These are phyloP conservation scores for Diatrype stigma DNA, from an alignment of 2,329 filamentous ascomycete species.

Conservation along the genomic window DNA sequence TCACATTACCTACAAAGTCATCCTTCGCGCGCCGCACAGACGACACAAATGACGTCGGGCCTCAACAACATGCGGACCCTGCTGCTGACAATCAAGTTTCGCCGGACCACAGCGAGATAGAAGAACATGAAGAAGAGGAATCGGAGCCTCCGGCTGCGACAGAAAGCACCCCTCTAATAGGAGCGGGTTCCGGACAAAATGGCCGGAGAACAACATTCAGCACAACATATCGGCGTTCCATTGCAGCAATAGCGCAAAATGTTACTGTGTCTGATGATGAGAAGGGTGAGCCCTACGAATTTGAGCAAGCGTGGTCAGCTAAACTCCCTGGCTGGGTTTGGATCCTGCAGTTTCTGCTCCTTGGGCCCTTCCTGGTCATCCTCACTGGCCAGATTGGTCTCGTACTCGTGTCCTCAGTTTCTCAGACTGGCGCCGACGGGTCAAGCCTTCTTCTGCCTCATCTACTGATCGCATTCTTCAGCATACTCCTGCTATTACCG, in stretches of 20 bases:
- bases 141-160: slow-evolving; percentile 28
- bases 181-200: slow-evolving; percentile 66
- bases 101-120: slow-evolving; percentile 11
- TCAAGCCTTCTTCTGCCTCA: slow-evolving; percentile 69
- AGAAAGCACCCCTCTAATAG: slow-evolving; percentile 73
- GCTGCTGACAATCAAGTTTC: slow-evolving; percentile 17
- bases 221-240: slow-evolving; percentile 50
- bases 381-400: slow-evolving; percentile 74
- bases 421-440: slow-evolving; percentile 83
- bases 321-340: slow-evolving; percentile 79
- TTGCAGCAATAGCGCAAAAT: slow-evolving; percentile 31
- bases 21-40: slow-evolving; percentile 60
- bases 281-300: slow-evolving; percentile 46
- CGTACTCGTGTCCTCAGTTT: slow-evolving; percentile 64
- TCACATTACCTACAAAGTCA: slow-evolving; percentile 68
- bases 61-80: slow-evolving; percentile 27
- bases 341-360: slow-evolving; percentile 77
- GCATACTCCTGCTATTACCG: slow-evolving; percentile 70
- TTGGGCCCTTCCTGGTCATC: slow-evolving; percentile 74
- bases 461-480: slow-evolving; percentile 62
- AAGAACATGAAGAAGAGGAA: slow-evolving; percentile 22
- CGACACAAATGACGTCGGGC: slow-evolving; percentile 42
- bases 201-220: slow-evolving; percentile 53
- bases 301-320: slow-evolving; percentile 83
- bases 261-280: slow-evolving; percentile 21